A percentile compares a stretch with the other conserved stretches of the same genome.
These are phyloP conservation scores for Yamadazyma paraphyllophila DNA, from an alignment of 805 yeast genomes.

Conservation along the genomic window DNA sequence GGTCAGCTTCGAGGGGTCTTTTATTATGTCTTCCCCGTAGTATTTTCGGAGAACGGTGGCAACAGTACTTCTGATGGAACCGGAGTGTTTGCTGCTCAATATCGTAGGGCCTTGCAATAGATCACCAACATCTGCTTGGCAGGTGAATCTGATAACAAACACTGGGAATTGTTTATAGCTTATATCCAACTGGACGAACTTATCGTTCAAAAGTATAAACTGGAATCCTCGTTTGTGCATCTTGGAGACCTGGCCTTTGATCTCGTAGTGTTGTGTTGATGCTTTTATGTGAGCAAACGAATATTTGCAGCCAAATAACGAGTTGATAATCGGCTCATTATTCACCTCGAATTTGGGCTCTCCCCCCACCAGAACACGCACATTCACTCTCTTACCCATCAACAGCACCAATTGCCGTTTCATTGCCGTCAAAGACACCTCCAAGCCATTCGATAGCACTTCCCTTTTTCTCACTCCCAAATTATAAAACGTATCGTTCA, in stretches of 20 bases:
- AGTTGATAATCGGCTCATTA: not conserved
- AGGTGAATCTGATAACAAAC: not conserved
- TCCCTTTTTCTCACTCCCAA: slow-evolving; percentile 43
- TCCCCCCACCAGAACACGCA: not conserved
- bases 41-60: not conserved
- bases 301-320: slow-evolving; percentile 3
- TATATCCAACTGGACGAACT: slow-evolving; percentile 1
- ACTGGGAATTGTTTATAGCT: slow-evolving; percentile 1
- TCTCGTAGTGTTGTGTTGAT: not conserved
- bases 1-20: not conserved
- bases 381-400: not conserved
- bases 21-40: slow-evolving; percentile 2
- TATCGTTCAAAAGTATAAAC: slow-evolving; percentile 6
- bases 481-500: slow-evolving; percentile 40
- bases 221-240: slow-evolving; percentile 3
- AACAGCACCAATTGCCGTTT: slow-evolving; percentile 1
- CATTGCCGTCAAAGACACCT: not conserved
- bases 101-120: slow-evolving; percentile 7
- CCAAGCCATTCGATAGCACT: slow-evolving; percentile 5
- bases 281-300: not conserved
- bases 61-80: not conserved
- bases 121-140: not conserved
- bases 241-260: slow-evolving; percentile 1
- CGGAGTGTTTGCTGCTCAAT: no score
- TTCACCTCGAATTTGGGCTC: not conserved